Base-by-base conservation (phyloP, 2,329 filamentous ascomycete genomes). In the Trichoderma oligosporum region DNA sequence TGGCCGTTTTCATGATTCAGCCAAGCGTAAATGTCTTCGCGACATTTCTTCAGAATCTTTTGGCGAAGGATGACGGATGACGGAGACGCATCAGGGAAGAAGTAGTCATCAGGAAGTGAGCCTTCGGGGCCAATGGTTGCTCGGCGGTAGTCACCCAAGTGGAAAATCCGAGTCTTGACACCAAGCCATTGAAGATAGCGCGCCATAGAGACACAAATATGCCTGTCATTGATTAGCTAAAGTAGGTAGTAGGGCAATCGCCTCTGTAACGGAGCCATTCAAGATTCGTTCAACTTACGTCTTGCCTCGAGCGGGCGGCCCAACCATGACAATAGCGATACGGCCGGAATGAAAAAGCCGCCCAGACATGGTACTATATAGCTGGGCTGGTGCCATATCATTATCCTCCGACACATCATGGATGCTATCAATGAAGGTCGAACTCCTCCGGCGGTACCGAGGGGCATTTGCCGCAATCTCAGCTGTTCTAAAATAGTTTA, bases 281-380 rank as follows among this genome's bases (percentile, higher is more conserved):
- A n/a, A 20, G n/a, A 8, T 14, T 46, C 8, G 6, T 36, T 38
- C 14, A 39, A 77, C 86, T 71, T 74, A 91, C 82, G 94, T 99
- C 76, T 99, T 99, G 60, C 94, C 94, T 67, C 94, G 86, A 36
- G 94, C 94, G 39, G 94, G 94, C 27, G 97, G 83, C 22, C 94
- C 94, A 64, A 97, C 94, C 71, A 96, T 97, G 63, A 94, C 93
- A 66, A 99, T 97, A 46, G 93, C 93, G 70, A 99, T 99, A 58
- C 93, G 86, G 46, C 94, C 94, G 20, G 94, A 97, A 73, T 99
- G 94, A 71, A 99, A 99, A 27, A 99, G 84, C 39, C 94, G 85
- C 47, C 94, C 94, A 46, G 93, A 97, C 82, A 97, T 96, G 53
- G 94, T 99, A 72, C 91, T 97, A 77, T 99, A 99, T 44, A 99